Percentiles rank a stretch among this genome's conserved stretches.
Conservation (phyloP, 2,329 filamentous ascomycete genomes). For the Aureobasidium sp. region DNA sequence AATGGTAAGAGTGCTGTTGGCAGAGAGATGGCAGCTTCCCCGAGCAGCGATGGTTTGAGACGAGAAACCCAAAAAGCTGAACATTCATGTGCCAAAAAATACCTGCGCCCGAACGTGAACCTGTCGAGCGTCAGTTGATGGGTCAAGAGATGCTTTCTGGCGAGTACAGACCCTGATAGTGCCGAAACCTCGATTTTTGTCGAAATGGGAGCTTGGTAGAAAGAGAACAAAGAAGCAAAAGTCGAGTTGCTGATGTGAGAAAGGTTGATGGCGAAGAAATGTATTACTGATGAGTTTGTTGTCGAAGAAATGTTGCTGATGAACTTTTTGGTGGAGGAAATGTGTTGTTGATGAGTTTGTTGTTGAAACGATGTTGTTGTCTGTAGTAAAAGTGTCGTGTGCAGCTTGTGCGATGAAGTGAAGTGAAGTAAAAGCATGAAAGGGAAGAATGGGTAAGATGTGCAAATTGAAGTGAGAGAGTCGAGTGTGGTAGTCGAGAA, state of each 20-base stretch:
- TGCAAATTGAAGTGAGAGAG: background rate
- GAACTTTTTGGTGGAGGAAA: background rate
- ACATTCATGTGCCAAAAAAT: background rate
- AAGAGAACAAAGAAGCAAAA: background rate
- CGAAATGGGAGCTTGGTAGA: background rate
- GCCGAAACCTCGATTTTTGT: constrained; percentile 1
- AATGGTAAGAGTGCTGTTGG: background rate
- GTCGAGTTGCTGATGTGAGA: background rate
- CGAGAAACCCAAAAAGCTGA: background rate
- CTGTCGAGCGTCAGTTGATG: background rate
- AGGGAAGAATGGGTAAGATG: background rate
- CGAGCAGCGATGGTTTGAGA: background rate
- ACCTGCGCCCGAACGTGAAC: background rate
- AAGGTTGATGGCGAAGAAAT: background rate
- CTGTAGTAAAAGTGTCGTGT: background rate
- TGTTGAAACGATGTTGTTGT: background rate
- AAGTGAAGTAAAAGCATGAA: background rate
- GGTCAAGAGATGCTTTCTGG: background rate
- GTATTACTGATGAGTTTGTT: too few relatives aligned
- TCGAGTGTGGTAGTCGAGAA: background rate
- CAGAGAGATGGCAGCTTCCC: background rate
- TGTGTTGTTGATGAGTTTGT: background rate
- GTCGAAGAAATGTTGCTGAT: background rate
- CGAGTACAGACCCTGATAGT: constrained; percentile 3
- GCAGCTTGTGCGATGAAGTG: background rate